Percentiles rank a stretch among this genome's conserved stretches.
Evolutionary conservation across 805 yeast genomes (phyloP).

Genomic region (Torulaspora delbrueckii): DNA sequence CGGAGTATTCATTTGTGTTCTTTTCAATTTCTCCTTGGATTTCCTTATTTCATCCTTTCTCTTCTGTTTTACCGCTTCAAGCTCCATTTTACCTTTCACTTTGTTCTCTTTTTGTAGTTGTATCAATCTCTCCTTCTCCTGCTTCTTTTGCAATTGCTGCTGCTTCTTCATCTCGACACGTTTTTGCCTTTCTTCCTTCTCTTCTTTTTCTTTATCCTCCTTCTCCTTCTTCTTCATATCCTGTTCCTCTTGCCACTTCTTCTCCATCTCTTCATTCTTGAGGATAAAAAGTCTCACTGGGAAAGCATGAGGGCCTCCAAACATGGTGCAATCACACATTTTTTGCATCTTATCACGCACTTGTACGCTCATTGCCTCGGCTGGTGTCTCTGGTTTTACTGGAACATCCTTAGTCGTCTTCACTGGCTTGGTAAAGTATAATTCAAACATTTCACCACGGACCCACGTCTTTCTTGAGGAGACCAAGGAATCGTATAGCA

Average conservation of each 20-base stretch:
- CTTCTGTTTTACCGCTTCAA: slow-evolving; percentile 16
- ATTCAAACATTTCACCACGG: slow-evolving; percentile 61
- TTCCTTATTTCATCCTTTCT: slow-evolving; percentile 22
- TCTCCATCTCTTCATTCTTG: slow-evolving; percentile 69
- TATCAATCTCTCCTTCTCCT: slow-evolving; percentile 22
- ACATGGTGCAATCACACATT: slow-evolving; percentile 67
- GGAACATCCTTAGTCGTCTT: slow-evolving; percentile 40
- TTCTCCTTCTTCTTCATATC: slow-evolving; percentile 35
- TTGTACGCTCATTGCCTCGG: slow-evolving; percentile 11
- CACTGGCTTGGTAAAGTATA: slow-evolving; percentile 73
- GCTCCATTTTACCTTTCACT: slow-evolving; percentile 23
- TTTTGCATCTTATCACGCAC: slow-evolving; percentile 87
- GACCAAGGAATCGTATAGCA: slow-evolving; percentile 63
- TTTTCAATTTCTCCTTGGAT: slow-evolving; percentile 21
- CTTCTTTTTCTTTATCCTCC: slow-evolving; percentile 36
- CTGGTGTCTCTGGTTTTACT: slow-evolving; percentile 5
- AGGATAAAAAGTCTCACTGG: slow-evolving; percentile 75
- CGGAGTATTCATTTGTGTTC: slow-evolving; percentile 3
- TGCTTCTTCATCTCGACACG: slow-evolving; percentile 28
- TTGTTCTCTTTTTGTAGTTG: slow-evolving; percentile 21
- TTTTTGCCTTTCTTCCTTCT: slow-evolving; percentile 31
- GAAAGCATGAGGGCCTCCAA: slow-evolving; percentile 79
- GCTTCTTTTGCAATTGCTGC: slow-evolving; percentile 22
- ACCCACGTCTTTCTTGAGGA: slow-evolving; percentile 69
- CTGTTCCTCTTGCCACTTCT: slow-evolving; percentile 41